Conservation (phyloP, 1,284 basidiomycete genomes). For the Marasmius oreades region DNA sequence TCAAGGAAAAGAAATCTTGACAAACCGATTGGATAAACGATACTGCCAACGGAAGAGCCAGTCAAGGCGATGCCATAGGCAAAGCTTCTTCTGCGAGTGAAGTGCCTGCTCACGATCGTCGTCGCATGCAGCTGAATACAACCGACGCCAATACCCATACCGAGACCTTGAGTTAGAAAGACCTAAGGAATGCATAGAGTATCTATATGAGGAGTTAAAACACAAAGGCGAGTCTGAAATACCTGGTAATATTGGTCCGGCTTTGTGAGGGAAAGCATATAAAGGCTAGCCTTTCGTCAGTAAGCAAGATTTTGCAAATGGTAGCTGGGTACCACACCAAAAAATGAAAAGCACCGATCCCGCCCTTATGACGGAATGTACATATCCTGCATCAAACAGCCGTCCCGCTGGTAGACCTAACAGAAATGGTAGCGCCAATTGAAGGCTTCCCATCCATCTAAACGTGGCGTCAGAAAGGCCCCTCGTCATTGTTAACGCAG, state of each 20-base stretch:
- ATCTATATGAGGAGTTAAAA: background rate
- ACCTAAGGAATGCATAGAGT: constrained; percentile 11
- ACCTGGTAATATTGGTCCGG: constrained; percentile 1
- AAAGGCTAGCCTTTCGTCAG: background rate
- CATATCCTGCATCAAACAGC: constrained; percentile 1
- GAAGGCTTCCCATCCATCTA: constrained; percentile 1
- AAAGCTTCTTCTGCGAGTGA: constrained; percentile 19
- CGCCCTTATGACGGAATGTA: background rate
- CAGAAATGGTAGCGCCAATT: constrained; percentile 1
- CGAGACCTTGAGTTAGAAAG: constrained; percentile 25
- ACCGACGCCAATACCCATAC: constrained; percentile 24
- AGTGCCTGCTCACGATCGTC: constrained; percentile 21
- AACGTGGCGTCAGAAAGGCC: no score
- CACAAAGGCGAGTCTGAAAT: background rate
- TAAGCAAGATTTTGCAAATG: background rate
- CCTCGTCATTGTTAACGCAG: no score
- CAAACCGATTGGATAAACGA: constrained; percentile 27
- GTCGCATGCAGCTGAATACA: constrained; percentile 21
- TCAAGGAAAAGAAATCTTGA: background rate
- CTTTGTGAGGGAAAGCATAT: background rate
- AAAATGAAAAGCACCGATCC: background rate
- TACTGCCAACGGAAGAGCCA: constrained; percentile 25
- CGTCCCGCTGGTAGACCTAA: background rate
- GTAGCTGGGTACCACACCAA: background rate
- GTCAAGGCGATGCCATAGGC: constrained; percentile 23